Percentiles rank a stretch among this genome's conserved stretches.
phyloP scores from a whole-genome alignment of 176 grass and related monocot genomes.

The Phoenix dactylifera region DNA sequence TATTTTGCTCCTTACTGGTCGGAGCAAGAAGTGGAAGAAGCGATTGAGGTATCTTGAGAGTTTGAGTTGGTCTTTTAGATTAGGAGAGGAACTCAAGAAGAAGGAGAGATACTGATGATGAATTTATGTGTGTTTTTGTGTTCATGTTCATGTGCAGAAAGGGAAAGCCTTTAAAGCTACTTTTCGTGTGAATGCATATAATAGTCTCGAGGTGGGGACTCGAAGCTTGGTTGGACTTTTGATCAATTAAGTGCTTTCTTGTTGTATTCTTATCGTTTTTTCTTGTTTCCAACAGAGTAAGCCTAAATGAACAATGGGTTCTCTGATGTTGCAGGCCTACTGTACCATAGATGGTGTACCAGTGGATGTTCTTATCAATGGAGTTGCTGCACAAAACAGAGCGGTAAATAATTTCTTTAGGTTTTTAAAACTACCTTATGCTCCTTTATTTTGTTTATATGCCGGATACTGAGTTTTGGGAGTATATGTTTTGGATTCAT shows the following conservation, averaged over 20 bases:
- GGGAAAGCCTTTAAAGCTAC: slow-evolving; percentile 60
- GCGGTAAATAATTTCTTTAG: slow-evolving; percentile 39
- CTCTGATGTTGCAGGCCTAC: slow-evolving; percentile 58
- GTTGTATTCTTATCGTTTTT: too few relatives aligned
- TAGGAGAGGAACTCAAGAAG: not conserved
- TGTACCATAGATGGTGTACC: slow-evolving; percentile 75
- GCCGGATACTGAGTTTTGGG: too few relatives aligned
- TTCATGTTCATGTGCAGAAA: slow-evolving; percentile 28
- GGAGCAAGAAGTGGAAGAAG: slow-evolving; percentile 49
- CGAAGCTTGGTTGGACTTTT: not conserved
- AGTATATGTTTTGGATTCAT: too few relatives aligned
- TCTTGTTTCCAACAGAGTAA: too few relatives aligned
- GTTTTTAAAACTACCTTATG: not conserved
- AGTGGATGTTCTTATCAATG: slow-evolving; percentile 75
- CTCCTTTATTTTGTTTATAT: too few relatives aligned
- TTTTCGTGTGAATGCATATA: slow-evolving; percentile 80
- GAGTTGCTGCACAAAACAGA: slow-evolving; percentile 66
- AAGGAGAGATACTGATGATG: too few relatives aligned
- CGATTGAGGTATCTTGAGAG: slow-evolving; percentile 47
- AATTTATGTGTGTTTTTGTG: slow-evolving; percentile 1
- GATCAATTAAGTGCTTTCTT: too few relatives aligned
- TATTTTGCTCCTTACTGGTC: slow-evolving; percentile 66
- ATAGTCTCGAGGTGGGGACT: slow-evolving; percentile 50
- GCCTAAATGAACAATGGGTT: not conserved
- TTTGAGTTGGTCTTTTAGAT: not conserved